phyloP scores from a whole-genome alignment of 192 early-diverging fungal species.

The Kappamyces sp. region DNA sequence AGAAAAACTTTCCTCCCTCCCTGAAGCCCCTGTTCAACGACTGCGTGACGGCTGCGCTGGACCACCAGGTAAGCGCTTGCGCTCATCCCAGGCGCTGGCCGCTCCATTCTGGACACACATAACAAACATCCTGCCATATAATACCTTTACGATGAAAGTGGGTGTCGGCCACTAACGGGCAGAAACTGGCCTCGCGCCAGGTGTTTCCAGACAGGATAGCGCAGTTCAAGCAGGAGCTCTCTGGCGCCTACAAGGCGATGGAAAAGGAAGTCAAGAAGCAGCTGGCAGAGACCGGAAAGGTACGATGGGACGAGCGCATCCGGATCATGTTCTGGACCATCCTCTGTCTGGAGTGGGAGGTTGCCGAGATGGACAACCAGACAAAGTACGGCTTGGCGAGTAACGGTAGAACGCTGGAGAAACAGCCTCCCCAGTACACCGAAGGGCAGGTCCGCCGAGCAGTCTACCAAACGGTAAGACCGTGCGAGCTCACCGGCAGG shows the following conservation, averaged over 20 bases:
- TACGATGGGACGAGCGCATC: slow-evolving; percentile 14
- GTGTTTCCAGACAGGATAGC: slow-evolving; percentile 19
- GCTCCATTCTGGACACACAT: slow-evolving; percentile 18
- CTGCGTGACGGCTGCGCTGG: slow-evolving; percentile 2
- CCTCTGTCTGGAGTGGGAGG: slow-evolving; percentile 32
- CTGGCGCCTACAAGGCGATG: slow-evolving; percentile 13
- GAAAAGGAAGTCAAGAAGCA: not conserved
- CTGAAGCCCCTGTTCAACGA: slow-evolving; percentile 12
- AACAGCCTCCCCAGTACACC: slow-evolving; percentile 17
- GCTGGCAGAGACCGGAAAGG: slow-evolving; percentile 14
- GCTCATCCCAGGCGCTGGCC: slow-evolving; percentile 1
- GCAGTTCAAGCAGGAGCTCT: slow-evolving; percentile 6
- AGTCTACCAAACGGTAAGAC: slow-evolving; percentile 23
- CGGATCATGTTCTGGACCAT: slow-evolving; percentile 24
- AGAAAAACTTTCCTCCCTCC: slow-evolving; percentile 9
- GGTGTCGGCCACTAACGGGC: not conserved
- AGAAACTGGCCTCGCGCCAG: slow-evolving; percentile 15
- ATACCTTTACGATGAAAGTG: slow-evolving; percentile 10
- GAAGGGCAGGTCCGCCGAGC: slow-evolving; percentile 27
- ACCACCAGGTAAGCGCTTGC: not conserved
- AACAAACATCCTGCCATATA: slow-evolving; percentile 16
- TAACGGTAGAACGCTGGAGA: slow-evolving; percentile 13
- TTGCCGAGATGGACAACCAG: slow-evolving; percentile 32
- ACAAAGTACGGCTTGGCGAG: slow-evolving; percentile 19
- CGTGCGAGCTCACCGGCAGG: not conserved